Evolutionary conservation across 495 filamentous ascomycete genomes (phyloP), one percentile per base, ranked within the genome.

Genomic region (Penicillium lagena): DNA sequence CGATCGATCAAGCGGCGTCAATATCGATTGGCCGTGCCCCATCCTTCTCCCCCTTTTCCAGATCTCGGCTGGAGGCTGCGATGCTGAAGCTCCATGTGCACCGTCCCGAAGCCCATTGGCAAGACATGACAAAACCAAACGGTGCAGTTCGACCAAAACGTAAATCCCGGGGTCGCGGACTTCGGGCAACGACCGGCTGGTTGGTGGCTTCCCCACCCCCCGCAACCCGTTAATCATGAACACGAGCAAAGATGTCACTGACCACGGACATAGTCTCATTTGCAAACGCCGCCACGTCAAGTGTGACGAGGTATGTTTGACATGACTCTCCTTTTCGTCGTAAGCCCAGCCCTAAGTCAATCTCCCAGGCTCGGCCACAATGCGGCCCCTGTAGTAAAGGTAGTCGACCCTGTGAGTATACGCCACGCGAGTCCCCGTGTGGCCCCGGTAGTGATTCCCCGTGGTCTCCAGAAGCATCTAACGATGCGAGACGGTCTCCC

Each of bases 251-350:
- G 22, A 22, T 22, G 22, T 6, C 22, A 22, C 22, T 22, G 22
- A 22, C 22, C 22, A 22, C 22, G 22, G 4, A 22, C 33, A 9
- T 29, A 63, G 60, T 42, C 37, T 59, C 12, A 48, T 56, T 32
- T 63, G 60, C 52, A 63, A 60, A 42, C 49, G 51, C 13, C 50
- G 60, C n/a, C 60, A 63, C 42, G 60, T 63, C 35, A 63, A 63
- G 37, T 63, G 60, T 29, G 60, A 63, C 17, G 60, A 61, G 45
- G 59, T 58, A 51, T 22, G 22, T 22, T 22, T 22, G 4, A 4
- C 3, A 22, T 4, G 22, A 4, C 4, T 22, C 22, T 22, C 22
- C 4, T 4, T 22, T 22, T 22, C 22, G 4, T 22, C 22, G 22
- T 6, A 4, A 22, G 22, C 22, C 22, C 6, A 22, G 22, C 22